These are phyloP conservation scores for Fallopia convolvulus DNA, from an alignment of 148 eudicot genomes.

Conservation along the genomic window DNA sequence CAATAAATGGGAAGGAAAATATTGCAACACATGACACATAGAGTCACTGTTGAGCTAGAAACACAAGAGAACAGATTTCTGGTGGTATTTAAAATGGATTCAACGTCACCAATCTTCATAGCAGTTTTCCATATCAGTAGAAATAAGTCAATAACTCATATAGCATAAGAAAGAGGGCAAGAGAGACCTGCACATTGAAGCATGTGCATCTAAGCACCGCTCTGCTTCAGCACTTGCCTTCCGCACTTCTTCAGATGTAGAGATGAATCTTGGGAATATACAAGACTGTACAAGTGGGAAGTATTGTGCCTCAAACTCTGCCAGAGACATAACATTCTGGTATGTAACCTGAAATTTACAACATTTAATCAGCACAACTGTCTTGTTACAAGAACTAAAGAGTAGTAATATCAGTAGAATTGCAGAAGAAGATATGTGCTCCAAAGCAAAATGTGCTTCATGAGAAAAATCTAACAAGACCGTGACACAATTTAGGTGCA, in stretches of 20 bases:
- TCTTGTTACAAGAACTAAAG: not conserved
- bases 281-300: slow-evolving; percentile 93
- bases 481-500: not conserved
- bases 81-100: not conserved
- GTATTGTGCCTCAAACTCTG: slow-evolving; percentile 72
- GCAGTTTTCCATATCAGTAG: not conserved
- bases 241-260: slow-evolving; percentile 67
- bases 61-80: not conserved
- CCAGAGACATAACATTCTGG: slow-evolving; percentile 57
- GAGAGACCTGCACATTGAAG: slow-evolving; percentile 61
- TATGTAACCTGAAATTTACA: slow-evolving; percentile 50
- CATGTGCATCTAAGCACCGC: slow-evolving; percentile 55
- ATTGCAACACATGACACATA: not conserved
- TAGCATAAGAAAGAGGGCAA: slow-evolving; percentile 16
- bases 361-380: slow-evolving; percentile 2
- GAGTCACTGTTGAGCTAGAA: not conserved
- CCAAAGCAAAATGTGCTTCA: not conserved
- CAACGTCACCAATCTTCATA: not conserved
- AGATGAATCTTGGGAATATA: slow-evolving; percentile 67
- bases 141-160: not conserved
- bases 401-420: not conserved
- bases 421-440: not conserved
- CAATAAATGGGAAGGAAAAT: not conserved
- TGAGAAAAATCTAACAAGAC: not conserved
- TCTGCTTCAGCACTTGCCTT: slow-evolving; percentile 91